These are phyloP conservation scores for Cerioporus squamosus DNA, from an alignment of 1,284 basidiomycete species.

Conservation along the genomic window DNA sequence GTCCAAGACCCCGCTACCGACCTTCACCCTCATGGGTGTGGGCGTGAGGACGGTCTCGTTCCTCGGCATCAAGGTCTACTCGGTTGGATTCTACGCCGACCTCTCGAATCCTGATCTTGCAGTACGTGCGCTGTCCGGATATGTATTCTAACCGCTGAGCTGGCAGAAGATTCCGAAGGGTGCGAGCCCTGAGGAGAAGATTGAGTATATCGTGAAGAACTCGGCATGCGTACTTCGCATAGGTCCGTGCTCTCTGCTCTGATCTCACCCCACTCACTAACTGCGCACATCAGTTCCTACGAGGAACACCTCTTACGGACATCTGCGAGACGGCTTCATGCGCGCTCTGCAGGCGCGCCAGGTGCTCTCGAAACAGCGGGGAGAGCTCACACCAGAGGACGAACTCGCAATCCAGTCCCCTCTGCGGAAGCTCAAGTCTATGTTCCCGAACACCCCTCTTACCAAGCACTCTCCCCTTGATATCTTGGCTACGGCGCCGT, in stretches of 20 bases:
- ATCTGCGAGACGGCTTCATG: slow-evolving; percentile 86
- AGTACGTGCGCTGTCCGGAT: slow-evolving; percentile 40
- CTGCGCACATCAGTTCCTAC: slow-evolving; percentile 67
- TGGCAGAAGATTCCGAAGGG: slow-evolving; percentile 44
- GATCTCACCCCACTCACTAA: neutral
- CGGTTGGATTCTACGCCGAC: slow-evolving; percentile 86
- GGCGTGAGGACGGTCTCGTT: slow-evolving; percentile 89
- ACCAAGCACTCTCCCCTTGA: slow-evolving; percentile 71
- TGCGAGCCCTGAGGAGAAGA: slow-evolving; percentile 69
- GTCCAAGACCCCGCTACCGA: slow-evolving; percentile 61
- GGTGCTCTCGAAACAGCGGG: slow-evolving; percentile 54
- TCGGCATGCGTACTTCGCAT: slow-evolving; percentile 79
- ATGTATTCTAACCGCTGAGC: neutral
- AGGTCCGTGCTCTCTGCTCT: slow-evolving; percentile 35
- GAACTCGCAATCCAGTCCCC: slow-evolving; percentile 62
- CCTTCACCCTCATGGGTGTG: slow-evolving; percentile 74
- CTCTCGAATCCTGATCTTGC: slow-evolving; percentile 63
- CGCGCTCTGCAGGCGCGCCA: slow-evolving; percentile 75
- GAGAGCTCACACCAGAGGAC: slow-evolving; percentile 58
- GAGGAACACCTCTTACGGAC: slow-evolving; percentile 78
- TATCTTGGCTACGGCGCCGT: slow-evolving; percentile 61
- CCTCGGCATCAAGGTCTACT: slow-evolving; percentile 83
- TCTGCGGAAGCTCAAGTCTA: slow-evolving; percentile 71
- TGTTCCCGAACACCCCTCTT: slow-evolving; percentile 74
- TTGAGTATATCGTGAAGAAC: slow-evolving; percentile 68